Evolutionary conservation across 768 basidiomycete genomes (phyloP).

Genomic region (Auriscalpium orientale): DNA sequence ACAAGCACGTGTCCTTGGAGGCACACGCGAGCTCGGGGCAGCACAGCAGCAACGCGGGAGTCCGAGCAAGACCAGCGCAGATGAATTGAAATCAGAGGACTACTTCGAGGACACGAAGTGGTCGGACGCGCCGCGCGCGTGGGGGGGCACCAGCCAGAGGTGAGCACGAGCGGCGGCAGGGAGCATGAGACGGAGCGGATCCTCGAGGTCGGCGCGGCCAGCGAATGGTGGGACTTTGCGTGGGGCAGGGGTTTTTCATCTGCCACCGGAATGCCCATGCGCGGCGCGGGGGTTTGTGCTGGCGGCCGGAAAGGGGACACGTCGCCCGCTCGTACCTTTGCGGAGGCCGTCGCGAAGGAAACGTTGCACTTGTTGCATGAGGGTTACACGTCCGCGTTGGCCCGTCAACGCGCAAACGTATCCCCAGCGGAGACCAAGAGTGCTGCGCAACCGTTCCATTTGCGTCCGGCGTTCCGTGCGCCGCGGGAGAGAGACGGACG

Average conservation of each 20-base stretch:
- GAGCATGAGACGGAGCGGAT: neutral
- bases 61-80: neutral
- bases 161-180: constrained; percentile 12
- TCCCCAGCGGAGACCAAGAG: constrained; percentile 44
- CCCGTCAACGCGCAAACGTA: constrained; percentile 43
- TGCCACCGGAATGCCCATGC: too few species aligned
- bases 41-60: neutral
- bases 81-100: neutral
- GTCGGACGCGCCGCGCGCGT: neutral
- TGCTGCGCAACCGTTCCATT: constrained; percentile 47
- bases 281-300: neutral
- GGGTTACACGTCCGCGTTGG: constrained; percentile 30
- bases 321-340: constrained; percentile 33
- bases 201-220: constrained; percentile 17
- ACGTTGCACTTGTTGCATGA: constrained; percentile 38
- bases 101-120: neutral
- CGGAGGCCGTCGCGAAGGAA: constrained; percentile 22
- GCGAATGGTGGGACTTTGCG: constrained; percentile 5
- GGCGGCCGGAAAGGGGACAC: constrained; percentile 7
- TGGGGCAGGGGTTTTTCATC: neutral
- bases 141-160: constrained; percentile 13
- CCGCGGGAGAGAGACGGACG: constrained; percentile 51
- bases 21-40: constrained; percentile 6
- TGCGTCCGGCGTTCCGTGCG: constrained; percentile 47
- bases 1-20: constrained; percentile 28